Evolutionary conservation across 1,139 yeast genomes (phyloP).

Genomic region (Meyerozyma elateridarum): DNA sequence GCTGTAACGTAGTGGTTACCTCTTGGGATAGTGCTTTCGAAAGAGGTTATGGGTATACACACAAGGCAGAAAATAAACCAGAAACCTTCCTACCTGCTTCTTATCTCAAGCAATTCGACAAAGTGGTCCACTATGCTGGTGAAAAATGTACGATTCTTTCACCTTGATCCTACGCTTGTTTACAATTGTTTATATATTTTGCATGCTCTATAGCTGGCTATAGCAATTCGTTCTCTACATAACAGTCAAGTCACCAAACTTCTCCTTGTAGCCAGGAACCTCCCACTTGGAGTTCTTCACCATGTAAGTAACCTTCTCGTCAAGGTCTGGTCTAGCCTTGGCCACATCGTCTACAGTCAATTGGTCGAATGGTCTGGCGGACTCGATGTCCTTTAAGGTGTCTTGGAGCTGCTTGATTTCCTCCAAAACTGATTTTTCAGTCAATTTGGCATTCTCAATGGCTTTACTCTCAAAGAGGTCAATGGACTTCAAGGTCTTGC

Average conservation of each 20-base stretch:
- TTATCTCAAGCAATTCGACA: constrained; percentile 15
- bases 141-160: constrained; percentile 3
- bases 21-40: constrained; percentile 32
- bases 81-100: constrained; percentile 14
- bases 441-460: constrained; percentile 88
- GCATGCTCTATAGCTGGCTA: constrained; percentile 3
- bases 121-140: constrained; percentile 14
- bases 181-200: not conserved
- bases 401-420: constrained; percentile 83
- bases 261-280: constrained; percentile 97
- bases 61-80: constrained; percentile 6
- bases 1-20: constrained; percentile 29
- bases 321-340: constrained; percentile 95
- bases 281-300: constrained; percentile 97
- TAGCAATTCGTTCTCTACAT: constrained; percentile 48
- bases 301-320: constrained; percentile 92
- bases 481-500: constrained; percentile 87
- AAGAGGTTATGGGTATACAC: constrained; percentile 22
- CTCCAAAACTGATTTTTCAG: constrained; percentile 81
- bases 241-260: constrained; percentile 92
- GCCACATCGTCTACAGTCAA: constrained; percentile 92
- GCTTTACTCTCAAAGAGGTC: constrained; percentile 95
- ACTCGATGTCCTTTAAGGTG: constrained; percentile 88
- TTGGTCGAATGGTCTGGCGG: constrained; percentile 97
- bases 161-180: too few relatives aligned